Conservation (phyloP, 768 basidiomycete genomes). For the Lanmaoa pseudosensibilis region DNA sequence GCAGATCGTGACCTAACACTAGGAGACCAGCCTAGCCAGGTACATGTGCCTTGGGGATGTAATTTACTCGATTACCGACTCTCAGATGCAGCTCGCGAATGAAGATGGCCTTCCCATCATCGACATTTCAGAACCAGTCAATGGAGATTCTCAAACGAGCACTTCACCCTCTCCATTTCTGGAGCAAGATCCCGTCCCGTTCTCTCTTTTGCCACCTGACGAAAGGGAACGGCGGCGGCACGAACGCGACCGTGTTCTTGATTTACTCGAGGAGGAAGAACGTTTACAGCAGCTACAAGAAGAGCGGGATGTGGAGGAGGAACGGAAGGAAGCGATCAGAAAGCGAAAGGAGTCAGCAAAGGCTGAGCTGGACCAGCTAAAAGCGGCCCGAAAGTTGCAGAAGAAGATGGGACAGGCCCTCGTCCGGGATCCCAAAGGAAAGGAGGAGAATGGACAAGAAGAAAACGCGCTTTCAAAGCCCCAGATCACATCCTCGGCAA, state of each 20-base stretch:
- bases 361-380: constrained; percentile 40
- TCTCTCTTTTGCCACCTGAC: constrained; percentile 44
- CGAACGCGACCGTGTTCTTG: constrained; percentile 65
- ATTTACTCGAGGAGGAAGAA: constrained; percentile 74
- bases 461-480: constrained; percentile 29
- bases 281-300: constrained; percentile 42
- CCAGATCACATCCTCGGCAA: constrained; percentile 36
- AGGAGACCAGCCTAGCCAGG: constrained; percentile 63
- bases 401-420: constrained; percentile 79
- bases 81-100: constrained; percentile 53
- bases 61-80: constrained; percentile 23
- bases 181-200: constrained; percentile 48
- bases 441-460: constrained; percentile 34
- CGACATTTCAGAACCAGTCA: constrained; percentile 66
- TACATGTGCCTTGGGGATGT: constrained; percentile 36
- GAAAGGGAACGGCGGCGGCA: constrained; percentile 52
- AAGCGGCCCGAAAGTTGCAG: constrained; percentile 52
- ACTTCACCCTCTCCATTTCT: constrained; percentile 23
- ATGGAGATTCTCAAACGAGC: constrained; percentile 23
- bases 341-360: constrained; percentile 51
- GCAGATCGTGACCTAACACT: constrained; percentile 38
- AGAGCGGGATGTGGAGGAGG: constrained; percentile 41
- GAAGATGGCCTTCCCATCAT: constrained; percentile 81
- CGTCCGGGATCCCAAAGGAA: constrained; percentile 42
- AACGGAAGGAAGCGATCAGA: constrained; percentile 47